These are phyloP conservation scores for Orobanche coerulescens DNA, from an alignment of 257 asterid genomes.

Conservation along the genomic window DNA sequence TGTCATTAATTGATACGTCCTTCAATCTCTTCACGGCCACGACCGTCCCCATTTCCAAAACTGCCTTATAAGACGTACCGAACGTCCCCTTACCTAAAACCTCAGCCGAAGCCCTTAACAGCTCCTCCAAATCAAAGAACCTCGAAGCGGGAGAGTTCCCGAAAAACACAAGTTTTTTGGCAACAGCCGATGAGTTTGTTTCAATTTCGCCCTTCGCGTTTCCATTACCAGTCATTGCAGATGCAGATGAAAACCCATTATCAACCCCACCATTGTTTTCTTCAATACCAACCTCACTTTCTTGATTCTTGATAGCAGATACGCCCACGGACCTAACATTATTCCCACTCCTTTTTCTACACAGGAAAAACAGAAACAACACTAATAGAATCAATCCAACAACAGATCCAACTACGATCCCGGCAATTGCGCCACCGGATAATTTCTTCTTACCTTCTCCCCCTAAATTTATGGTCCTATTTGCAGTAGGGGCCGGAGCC, in stretches of 20 bases:
- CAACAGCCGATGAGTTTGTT: conserved; percentile 22
- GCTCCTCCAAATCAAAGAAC: conserved; percentile 52
- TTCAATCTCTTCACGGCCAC: conserved; percentile 87
- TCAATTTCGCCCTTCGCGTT: conserved; percentile 18
- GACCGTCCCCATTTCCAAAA: conserved; percentile 64
- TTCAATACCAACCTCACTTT: conserved; percentile 31
- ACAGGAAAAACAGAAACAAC: conserved; percentile 42
- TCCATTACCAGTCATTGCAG: conserved; percentile 33
- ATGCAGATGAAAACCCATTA: conserved; percentile 34
- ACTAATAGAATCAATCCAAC: conserved; percentile 43
- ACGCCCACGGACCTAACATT: conserved; percentile 47
- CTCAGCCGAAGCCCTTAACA: conserved; percentile 60
- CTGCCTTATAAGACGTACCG: conserved; percentile 82
- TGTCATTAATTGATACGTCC: conserved; percentile 55
- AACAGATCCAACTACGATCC: conserved; percentile 70
- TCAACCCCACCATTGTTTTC: conserved; percentile 33
- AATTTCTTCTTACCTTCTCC: conserved; percentile 28
- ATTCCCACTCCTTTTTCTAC: conserved; percentile 54
- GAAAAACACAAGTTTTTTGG: conserved; percentile 44
- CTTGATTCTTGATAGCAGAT: conserved; percentile 45
- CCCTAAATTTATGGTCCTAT: conserved; percentile 10
- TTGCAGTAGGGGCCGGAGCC: conserved; percentile 30
- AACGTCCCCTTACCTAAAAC: conserved; percentile 59
- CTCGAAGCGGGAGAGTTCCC: conserved; percentile 33
- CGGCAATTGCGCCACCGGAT: conserved; percentile 80